These are phyloP conservation scores for Pulicaria dysenterica DNA, from an alignment of 129 eudicot genomes.

Conservation along the genomic window DNA sequence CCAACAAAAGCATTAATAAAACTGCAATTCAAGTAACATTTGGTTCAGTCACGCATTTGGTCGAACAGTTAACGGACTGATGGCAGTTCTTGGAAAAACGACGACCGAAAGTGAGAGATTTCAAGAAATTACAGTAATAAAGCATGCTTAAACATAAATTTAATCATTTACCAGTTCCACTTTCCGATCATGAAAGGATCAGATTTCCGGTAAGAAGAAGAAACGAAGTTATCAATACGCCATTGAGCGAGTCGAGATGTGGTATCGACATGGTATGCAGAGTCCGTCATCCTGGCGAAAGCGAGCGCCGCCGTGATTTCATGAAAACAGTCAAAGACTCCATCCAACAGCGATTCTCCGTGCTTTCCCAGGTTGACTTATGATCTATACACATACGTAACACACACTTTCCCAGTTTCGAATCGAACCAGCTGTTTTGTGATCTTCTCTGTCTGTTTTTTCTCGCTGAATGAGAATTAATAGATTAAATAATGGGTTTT, in stretches of 20 bases:
- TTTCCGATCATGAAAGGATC: constrained; percentile 90
- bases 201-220: constrained; percentile 73
- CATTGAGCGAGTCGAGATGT: constrained; percentile 96
- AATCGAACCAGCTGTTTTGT: constrained; percentile 4
- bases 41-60: constrained; percentile 11
- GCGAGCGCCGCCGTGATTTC: constrained; percentile 65
- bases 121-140: neutral
- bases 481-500: constrained; percentile 21
- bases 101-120: neutral
- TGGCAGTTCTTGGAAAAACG: neutral
- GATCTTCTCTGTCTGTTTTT: constrained; percentile 1
- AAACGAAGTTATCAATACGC: constrained; percentile 73
- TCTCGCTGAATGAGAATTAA: neutral
- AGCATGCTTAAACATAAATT: neutral
- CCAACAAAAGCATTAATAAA: neutral
- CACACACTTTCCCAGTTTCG: constrained; percentile 24
- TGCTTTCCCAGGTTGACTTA: constrained; percentile 83
- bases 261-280: constrained; percentile 81
- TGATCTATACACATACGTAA: constrained; percentile 32
- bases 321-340: constrained; percentile 74
- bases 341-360: constrained; percentile 68
- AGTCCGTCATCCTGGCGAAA: constrained; percentile 77
- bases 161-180: constrained; percentile 75
- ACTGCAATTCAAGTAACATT: neutral
- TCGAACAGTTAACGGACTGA: neutral